Evolutionary conservation across 2,329 filamentous ascomycete species (phyloP), one percentile per base, ranked within the genome.

Genomic region (Lecanicillium sp.): DNA sequence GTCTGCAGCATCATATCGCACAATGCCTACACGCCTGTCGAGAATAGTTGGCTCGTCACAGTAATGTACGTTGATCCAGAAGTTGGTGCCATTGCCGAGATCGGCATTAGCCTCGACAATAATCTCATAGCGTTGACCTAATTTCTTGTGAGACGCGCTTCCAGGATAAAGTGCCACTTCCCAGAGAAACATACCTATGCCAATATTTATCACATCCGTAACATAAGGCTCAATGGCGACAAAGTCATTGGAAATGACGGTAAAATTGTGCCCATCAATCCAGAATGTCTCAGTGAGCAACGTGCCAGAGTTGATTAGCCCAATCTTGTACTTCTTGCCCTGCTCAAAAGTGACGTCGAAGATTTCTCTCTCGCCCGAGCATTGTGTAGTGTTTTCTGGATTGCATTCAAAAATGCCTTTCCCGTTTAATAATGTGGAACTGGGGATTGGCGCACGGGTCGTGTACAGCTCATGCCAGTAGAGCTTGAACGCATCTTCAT

Each of bases 151-250:
- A n/a, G n/a, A n/a, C n/a, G n/a, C n/a, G n/a, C n/a, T n/a, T n/a
- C n/a, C n/a, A n/a, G n/a, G n/a, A n/a, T n/a, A n/a, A n/a, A n/a
- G n/a, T n/a, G n/a, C n/a, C n/a, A n/a, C n/a, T n/a, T n/a, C n/a
- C n/a, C n/a, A n/a, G n/a, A n/a, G n/a, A n/a, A n/a, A n/a, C n/a
- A n/a, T n/a, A n/a, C n/a, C n/a, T 38, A 74, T 65, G 19, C 57
- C 65, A 9, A 79, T 60, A 17, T 59, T 68, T n/a, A 79, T 54
- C 13, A 66, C 37, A 0, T 64, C 60, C 1, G 74, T 68, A 1
- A 57, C 56, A 43, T 71, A 81, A 0, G 77, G 77, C 17, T 62
- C 49, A 17, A 82, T 64, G 2, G 77, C 73, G 0, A 81, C 71
- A 4, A 81, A 57, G 43, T 80, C 79, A 13, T 57, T 60, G 1